Conservation (phyloP, 106 monocot species). For the Acorus gramineus region DNA sequence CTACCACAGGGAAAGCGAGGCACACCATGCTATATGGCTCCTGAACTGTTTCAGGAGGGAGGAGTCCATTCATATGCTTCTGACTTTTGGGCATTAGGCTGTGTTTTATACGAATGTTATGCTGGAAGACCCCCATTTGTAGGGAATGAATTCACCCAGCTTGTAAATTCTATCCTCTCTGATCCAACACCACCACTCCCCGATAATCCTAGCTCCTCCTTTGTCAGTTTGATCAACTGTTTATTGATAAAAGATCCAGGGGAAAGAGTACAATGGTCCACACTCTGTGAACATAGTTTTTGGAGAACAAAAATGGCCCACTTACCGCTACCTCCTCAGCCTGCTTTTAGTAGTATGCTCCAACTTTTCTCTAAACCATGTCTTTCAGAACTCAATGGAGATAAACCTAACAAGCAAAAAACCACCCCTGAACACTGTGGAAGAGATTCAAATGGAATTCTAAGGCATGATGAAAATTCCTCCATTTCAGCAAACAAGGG, state of each 20-base stretch:
- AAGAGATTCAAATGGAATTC: slow-evolving; percentile 21
- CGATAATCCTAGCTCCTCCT: slow-evolving; percentile 52
- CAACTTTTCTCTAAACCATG: slow-evolving; percentile 35
- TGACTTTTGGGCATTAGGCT: slow-evolving; percentile 98
- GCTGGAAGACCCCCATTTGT: slow-evolving; percentile 73
- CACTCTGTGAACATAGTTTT: slow-evolving; percentile 77
- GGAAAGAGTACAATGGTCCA: slow-evolving; percentile 83
- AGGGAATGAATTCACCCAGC: slow-evolving; percentile 74
- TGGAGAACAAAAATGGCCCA: slow-evolving; percentile 62
- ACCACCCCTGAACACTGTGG: slow-evolving; percentile 46
- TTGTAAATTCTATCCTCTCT: slow-evolving; percentile 78
- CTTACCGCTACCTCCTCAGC: slow-evolving; percentile 62
- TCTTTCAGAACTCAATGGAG: slow-evolving; percentile 48
- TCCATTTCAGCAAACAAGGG: slow-evolving; percentile 16
- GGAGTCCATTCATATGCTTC: slow-evolving; percentile 96
- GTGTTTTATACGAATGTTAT: slow-evolving; percentile 94
- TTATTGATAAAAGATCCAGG: slow-evolving; percentile 79
- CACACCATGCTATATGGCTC: slow-evolving; percentile 99
- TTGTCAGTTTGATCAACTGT: slow-evolving; percentile 56
- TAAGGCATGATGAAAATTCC: slow-evolving; percentile 47
- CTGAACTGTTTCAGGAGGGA: slow-evolving; percentile 93
- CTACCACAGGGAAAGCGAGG: slow-evolving; percentile 66
- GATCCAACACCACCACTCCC: slow-evolving; percentile 75
- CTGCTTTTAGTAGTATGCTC: slow-evolving; percentile 58
- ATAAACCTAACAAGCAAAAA: slow-evolving; percentile 38